Evolutionary conservation across 441 rosid genomes (phyloP), one percentile per base, ranked within the genome.

Genomic region (Brassica hybrid): DNA sequence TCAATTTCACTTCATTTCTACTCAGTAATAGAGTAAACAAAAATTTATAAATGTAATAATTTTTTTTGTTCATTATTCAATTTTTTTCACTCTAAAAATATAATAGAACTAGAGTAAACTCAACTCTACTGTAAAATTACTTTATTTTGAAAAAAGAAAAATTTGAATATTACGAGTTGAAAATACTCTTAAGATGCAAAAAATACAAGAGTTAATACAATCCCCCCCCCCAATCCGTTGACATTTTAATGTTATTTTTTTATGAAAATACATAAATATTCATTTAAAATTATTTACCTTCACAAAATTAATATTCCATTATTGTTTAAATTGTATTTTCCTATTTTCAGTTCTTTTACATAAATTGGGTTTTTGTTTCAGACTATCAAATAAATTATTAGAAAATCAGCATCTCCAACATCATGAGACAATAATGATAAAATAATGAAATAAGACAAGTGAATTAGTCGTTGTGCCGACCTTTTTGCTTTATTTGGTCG

Each of bases 341-440:
- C 16, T 45, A 45, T 45, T 45, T 45, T 45, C 54, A 12, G 1
- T 12, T 45, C 6, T 45, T 13, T 45, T 12, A 45, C 54, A 12
- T 45, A 45, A 41, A 3, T 45, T 45, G 54, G 2, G 16, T 45
- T 12, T 45, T 12, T 12, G 54, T 45, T 12, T 45, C 1, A 12
- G 54, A 12, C 13, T 45, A 45, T 45, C 16, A 13, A 13, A 13
- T n/a, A 14, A 4, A 3, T n/a, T 12, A 5, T 45, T 45, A 45
- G 54, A 54, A 52, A 52, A 59, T n/a, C 65, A 73, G 65, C 65
- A 38, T 38, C 59, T 74, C 34, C 59, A 66, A 30, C 12, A 38
- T 66, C 14, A 65, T 57, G 66, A 74, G 72, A 66, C 59, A 54
- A 19, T 54, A 21, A 73, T 74, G 43, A 73, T 73, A 21, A 56